phyloP scores from a whole-genome alignment of 345 rosid species.

The Aurinia saxatilis region DNA sequence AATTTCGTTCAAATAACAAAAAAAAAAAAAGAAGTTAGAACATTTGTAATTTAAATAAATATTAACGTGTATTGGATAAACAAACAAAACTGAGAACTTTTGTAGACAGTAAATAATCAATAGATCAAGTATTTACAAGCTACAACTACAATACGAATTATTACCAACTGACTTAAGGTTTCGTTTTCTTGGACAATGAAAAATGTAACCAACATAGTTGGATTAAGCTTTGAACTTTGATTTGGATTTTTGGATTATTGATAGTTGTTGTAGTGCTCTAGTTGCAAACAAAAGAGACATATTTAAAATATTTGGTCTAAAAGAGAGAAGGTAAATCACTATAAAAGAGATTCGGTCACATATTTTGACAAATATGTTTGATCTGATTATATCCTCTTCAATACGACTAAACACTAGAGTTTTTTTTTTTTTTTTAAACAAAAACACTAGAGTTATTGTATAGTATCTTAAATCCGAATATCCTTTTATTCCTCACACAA shows the following conservation, averaged over 20 bases:
- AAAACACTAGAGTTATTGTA: neutral
- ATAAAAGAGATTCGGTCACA: neutral
- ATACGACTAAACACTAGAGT: neutral
- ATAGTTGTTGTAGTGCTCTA: neutral
- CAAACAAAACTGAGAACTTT: no score
- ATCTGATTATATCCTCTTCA: neutral
- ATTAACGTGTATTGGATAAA: no score
- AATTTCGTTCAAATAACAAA: no score
- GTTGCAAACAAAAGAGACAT: neutral
- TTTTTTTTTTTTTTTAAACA: no score
- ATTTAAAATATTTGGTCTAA: neutral
- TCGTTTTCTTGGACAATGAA: neutral
- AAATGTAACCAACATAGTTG: neutral
- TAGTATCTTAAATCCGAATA: neutral
- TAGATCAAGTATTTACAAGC: no score
- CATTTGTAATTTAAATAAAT: no score
- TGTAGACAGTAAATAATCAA: no score
- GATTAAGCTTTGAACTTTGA: neutral
- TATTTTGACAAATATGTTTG: neutral
- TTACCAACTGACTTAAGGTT: no score
- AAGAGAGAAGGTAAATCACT: neutral
- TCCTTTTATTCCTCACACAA: slow-evolving; percentile 18
- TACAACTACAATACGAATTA: no score
- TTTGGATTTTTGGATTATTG: neutral
- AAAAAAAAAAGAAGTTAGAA: no score